phyloP scores from a whole-genome alignment of 2,329 filamentous ascomycete genomes.

The Fusarium luffae region DNA sequence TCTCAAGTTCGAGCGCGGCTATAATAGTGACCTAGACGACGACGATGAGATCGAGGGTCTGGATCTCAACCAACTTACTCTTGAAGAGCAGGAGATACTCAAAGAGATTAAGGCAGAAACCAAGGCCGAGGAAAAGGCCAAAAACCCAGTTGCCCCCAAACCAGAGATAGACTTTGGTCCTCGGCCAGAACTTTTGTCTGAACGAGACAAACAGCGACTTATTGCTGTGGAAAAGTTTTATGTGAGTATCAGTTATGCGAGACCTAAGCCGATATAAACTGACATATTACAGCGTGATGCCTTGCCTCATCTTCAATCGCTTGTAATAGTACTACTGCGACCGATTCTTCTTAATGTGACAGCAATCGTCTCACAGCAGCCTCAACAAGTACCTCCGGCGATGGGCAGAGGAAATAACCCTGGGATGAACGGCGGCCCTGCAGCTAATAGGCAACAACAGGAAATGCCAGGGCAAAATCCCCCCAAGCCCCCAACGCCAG shows the following conservation, averaged over 20 bases:
- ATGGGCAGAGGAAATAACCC: slow-evolving; percentile 54
- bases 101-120: slow-evolving; percentile 55
- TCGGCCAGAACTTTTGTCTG: slow-evolving; percentile 57
- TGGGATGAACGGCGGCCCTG: slow-evolving; percentile 55
- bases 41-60: slow-evolving; percentile 61
- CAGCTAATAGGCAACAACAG: slow-evolving; percentile 45
- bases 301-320: slow-evolving; percentile 87
- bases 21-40: slow-evolving; percentile 68
- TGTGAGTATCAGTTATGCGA: slow-evolving; percentile 64
- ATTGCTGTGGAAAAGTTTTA: slow-evolving; percentile 85
- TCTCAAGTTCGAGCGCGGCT: slow-evolving; percentile 91
- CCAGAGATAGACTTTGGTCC: slow-evolving; percentile 60
- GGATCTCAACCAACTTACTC: slow-evolving; percentile 57
- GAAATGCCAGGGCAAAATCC: slow-evolving; percentile 49
- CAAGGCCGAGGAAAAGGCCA: slow-evolving; percentile 43
- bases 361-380: slow-evolving; percentile 76
- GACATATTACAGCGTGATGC: slow-evolving; percentile 68
- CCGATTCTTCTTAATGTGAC: slow-evolving; percentile 89
- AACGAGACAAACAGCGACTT: slow-evolving; percentile 72
- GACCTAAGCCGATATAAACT: background rate
- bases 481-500: slow-evolving; percentile 53
- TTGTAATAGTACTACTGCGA: slow-evolving; percentile 92
- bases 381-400: slow-evolving; percentile 58
- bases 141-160: slow-evolving; percentile 33
- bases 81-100: slow-evolving; percentile 55